These are phyloP conservation scores for Carex littledalei DNA, from an alignment of 176 grass and related monocot genomes.

Conservation along the genomic window DNA sequence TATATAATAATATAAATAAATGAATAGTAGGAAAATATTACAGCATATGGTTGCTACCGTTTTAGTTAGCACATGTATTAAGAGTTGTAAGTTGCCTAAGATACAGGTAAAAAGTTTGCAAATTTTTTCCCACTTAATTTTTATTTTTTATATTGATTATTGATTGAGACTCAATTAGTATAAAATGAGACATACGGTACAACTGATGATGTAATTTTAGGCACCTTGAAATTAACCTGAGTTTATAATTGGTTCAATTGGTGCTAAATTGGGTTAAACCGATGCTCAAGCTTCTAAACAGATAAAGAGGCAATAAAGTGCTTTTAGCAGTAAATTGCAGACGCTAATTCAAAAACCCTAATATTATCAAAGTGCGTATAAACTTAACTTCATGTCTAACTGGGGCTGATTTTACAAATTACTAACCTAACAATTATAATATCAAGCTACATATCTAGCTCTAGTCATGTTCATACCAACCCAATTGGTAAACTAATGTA, in stretches of 20 bases:
- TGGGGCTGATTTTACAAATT: too few species aligned
- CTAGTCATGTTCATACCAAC: too few species aligned
- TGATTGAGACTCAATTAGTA: neutral
- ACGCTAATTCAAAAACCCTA: too few species aligned
- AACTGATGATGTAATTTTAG: neutral
- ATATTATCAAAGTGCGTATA: too few species aligned
- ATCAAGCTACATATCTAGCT: too few species aligned
- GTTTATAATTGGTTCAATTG: neutral
- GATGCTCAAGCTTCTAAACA: neutral
- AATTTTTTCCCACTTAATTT: neutral
- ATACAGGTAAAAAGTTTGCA: neutral
- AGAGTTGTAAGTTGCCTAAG: neutral
- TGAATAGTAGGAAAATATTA: neutral
- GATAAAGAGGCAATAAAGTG: too few species aligned
- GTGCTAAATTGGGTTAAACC: neutral
- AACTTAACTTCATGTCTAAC: too few species aligned
- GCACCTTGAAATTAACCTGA: neutral
- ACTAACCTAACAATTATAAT: too few species aligned
- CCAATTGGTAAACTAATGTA: too few species aligned
- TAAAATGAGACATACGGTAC: neutral
- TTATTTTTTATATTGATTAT: neutral
- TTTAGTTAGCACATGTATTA: neutral
- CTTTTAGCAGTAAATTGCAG: too few species aligned
- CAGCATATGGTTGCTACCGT: neutral
- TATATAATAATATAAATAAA: neutral